Conservation (phyloP, 2,329 filamentous ascomycete species). For the Pseudogymnoascus sp. region DNA sequence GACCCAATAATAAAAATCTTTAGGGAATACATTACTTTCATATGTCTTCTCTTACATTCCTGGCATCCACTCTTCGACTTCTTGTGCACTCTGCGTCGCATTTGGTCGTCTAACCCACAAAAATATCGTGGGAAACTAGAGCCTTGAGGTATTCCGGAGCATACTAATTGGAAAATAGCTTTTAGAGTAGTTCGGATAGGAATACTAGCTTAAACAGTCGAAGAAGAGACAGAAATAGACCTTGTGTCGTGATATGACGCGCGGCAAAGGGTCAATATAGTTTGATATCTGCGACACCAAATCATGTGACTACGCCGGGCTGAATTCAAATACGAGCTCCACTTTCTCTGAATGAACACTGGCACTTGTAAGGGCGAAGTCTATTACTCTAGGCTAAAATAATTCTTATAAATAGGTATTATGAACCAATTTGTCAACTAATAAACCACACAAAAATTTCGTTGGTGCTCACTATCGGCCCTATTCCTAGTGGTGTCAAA, state of each 20-base stretch:
- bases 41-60: constrained; percentile 31
- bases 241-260: not conserved
- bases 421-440: not conserved
- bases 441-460: not conserved
- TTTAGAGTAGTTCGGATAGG: not conserved
- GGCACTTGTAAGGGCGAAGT: not conserved
- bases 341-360: not conserved
- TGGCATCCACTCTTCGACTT: constrained; percentile 32
- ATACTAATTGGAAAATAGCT: not conserved
- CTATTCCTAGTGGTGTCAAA: not conserved
- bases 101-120: not conserved
- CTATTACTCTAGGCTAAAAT: not conserved
- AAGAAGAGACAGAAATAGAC: not conserved
- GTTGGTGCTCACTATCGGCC: not conserved
- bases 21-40: constrained; percentile 26
- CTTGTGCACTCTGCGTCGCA: constrained; percentile 26
- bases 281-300: constrained; percentile 2
- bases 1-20: not conserved
- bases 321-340: not conserved
- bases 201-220: not conserved
- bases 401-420: not conserved
- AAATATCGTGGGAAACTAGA: not conserved
- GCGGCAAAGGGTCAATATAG: not conserved
- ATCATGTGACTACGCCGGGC: not conserved
- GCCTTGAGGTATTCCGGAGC: not conserved